Conservation (phyloP, 2,329 filamentous ascomycete species). For the Cercospora beticola region DNA sequence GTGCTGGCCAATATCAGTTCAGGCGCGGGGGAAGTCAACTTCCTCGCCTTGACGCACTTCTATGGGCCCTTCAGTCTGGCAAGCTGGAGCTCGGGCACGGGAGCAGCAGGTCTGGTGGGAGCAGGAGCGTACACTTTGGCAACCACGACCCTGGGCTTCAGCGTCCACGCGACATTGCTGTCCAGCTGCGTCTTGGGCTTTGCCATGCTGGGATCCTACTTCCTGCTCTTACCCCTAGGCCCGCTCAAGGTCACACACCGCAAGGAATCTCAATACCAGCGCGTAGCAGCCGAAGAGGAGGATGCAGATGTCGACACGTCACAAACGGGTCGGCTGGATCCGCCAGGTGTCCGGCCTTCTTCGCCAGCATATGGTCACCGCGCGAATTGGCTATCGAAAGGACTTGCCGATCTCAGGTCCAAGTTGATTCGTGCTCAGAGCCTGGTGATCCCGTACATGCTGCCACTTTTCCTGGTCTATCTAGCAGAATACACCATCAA, state of each 20-base stretch:
- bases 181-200: conserved; percentile 75
- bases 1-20: conserved; percentile 80
- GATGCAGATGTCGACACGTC: conserved; percentile 35
- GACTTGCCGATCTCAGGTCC: conserved; percentile 26
- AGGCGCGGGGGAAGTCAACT: conserved; percentile 86
- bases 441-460: conserved; percentile 61
- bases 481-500: conserved; percentile 97
- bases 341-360: conserved; percentile 31
- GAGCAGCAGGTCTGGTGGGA: conserved; percentile 62
- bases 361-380: conserved; percentile 28
- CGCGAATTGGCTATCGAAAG: conserved; percentile 8
- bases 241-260: conserved; percentile 56
- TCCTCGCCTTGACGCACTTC: conserved; percentile 87
- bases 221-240: conserved; percentile 70
- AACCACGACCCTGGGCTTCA: conserved; percentile 75
- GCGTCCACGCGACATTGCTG: conserved; percentile 71
- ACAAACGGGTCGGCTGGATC: conserved; percentile 35
- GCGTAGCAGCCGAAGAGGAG: conserved; percentile 48
- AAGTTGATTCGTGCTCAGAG: conserved; percentile 55
- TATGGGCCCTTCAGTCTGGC: conserved; percentile 86
- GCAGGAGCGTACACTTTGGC: conserved; percentile 84
- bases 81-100: conserved; percentile 89
- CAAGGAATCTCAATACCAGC: conserved; percentile 55
- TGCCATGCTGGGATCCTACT: conserved; percentile 85
- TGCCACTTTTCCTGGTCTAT: conserved; percentile 88